phyloP scores from a whole-genome alignment of 108 stramenopile species.

The Aurantiochytrium sp. region DNA sequence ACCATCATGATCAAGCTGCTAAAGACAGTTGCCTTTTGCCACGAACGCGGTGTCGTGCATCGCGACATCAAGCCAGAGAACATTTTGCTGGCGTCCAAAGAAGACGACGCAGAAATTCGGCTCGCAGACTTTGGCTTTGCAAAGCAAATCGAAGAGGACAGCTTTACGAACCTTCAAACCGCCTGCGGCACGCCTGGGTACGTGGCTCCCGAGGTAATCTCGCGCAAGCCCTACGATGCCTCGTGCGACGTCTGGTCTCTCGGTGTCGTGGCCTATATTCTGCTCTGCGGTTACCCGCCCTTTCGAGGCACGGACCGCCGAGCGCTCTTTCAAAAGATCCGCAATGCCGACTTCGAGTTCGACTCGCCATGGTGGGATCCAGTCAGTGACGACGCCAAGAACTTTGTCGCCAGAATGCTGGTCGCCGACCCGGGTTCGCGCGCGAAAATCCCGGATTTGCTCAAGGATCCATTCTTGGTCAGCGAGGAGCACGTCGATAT shows the following conservation, averaged over 20 bases:
- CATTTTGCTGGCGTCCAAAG: slow-evolving; percentile 73
- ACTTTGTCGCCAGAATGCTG: neutral
- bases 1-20: slow-evolving; percentile 53
- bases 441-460: neutral
- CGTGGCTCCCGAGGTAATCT: slow-evolving; percentile 87
- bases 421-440: neutral
- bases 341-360: slow-evolving; percentile 20
- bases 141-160: slow-evolving; percentile 66
- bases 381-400: slow-evolving; percentile 15
- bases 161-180: slow-evolving; percentile 74
- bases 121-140: slow-evolving; percentile 98
- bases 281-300: slow-evolving; percentile 80
- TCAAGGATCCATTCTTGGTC: neutral
- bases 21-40: slow-evolving; percentile 86
- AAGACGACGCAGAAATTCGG: slow-evolving; percentile 73
- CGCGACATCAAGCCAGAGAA: slow-evolving; percentile 96
- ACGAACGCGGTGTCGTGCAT: slow-evolving; percentile 87
- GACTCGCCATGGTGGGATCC: slow-evolving; percentile 31
- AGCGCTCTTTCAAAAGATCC: slow-evolving; percentile 33
- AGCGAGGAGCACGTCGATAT: neutral
- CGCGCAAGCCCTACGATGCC: slow-evolving; percentile 72
- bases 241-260: slow-evolving; percentile 95
- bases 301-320: slow-evolving; percentile 52
- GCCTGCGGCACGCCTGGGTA: slow-evolving; percentile 86
- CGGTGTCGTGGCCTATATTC: slow-evolving; percentile 79